Percentiles rank a stretch among this genome's conserved stretches.
phyloP scores from a whole-genome alignment of 495 filamentous ascomycete species.

The Neurospora cerealis region DNA sequence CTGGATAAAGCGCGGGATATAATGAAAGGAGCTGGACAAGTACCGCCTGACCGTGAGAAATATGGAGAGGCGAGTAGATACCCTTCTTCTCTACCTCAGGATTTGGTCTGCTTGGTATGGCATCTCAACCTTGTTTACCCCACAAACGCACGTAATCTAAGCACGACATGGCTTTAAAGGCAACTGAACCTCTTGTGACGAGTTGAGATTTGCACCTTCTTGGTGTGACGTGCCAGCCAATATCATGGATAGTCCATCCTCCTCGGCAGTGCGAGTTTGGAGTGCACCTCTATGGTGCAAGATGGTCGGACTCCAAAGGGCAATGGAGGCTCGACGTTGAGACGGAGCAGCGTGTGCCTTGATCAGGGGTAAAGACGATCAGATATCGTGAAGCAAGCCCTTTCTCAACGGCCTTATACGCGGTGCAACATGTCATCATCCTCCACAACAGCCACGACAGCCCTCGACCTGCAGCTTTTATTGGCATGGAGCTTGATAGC shows the following conservation, averaged over 20 bases:
- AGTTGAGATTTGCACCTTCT: not conserved
- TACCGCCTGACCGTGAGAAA: conserved; percentile 1
- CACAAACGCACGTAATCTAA: conserved; percentile 30
- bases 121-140: conserved; percentile 10
- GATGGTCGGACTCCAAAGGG: not conserved
- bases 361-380: not conserved
- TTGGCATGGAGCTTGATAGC: not conserved
- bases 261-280: not conserved
- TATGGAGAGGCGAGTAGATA: not conserved
- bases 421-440: not conserved
- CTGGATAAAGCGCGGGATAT: conserved; percentile 26
- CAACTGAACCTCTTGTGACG: conserved; percentile 4
- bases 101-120: not conserved
- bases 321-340: not conserved
- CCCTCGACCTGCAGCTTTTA: not conserved
- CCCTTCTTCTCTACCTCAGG: not conserved
- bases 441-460: not conserved
- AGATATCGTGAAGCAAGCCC: not conserved
- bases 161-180: conserved; percentile 8
- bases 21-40: not conserved
- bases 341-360: not conserved
- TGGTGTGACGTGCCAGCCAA: not conserved
- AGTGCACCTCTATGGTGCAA: not conserved
- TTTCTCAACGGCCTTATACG: not conserved
- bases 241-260: not conserved